Conservation (phyloP, 2,329 filamentous ascomycete genomes). For the Corniculantispora saksenae region DNA sequence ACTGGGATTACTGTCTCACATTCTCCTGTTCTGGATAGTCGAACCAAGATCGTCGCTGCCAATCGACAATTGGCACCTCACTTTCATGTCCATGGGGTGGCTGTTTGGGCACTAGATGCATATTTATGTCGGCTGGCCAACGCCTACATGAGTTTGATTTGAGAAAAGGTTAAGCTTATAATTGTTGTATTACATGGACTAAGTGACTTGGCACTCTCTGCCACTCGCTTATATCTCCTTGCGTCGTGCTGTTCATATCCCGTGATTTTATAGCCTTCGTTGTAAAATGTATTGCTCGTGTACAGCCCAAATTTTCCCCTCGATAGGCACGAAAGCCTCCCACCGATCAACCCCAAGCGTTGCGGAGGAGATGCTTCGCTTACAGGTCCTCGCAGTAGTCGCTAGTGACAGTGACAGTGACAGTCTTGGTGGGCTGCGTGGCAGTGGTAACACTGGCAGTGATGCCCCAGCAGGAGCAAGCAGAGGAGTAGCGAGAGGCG, state of each 20-base stretch:
- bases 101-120: too few relatives aligned
- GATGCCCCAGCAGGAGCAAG: slow-evolving; percentile 48
- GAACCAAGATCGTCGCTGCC: slow-evolving; percentile 5
- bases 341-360: neutral
- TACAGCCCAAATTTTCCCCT: neutral
- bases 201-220: neutral
- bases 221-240: neutral
- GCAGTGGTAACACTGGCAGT: slow-evolving; percentile 41
- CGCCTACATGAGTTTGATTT: too few relatives aligned
- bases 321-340: neutral
- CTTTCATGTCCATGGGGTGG: too few relatives aligned
- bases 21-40: neutral
- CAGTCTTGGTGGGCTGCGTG: slow-evolving; percentile 40
- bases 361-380: neutral
- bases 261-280: slow-evolving; percentile 1
- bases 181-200: slow-evolving; percentile 13
- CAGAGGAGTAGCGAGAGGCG: slow-evolving; percentile 39
- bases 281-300: neutral
- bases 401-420: slow-evolving; percentile 43
- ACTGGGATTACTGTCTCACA: slow-evolving; percentile 9
- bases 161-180: slow-evolving; percentile 3
- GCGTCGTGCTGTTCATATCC: slow-evolving; percentile 19
- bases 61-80: neutral
- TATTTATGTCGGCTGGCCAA: too few relatives aligned
- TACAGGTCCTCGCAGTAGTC: slow-evolving; percentile 43